Evolutionary conservation across 345 rosid species (phyloP), one percentile per base, ranked within the genome.

Genomic region (Camelina sativa): DNA sequence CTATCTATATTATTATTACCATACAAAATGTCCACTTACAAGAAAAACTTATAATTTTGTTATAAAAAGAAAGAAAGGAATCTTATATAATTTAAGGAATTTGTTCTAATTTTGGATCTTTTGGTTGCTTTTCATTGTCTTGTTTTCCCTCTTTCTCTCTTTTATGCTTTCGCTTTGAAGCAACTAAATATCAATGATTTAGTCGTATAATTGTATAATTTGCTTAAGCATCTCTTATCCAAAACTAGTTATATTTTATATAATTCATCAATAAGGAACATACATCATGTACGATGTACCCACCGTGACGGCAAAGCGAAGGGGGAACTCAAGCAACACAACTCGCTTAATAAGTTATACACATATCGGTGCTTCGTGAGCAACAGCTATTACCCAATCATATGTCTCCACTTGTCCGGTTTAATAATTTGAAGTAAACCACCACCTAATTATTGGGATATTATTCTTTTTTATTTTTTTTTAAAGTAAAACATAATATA

Each of bases 371-470:
- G 75, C 47, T 63, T 46, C 71, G 8, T 17, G 15, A 57, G 76
- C 17, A 63, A 48, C 76, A 71, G 67, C 72, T 56, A 56, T 2
- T 44, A 32, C 8, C 58, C 12, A 72, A 28, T 52, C 71, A 74
- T 6, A 43, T 15, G 4, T 15, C 11, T 52, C 55, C 74, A 43
- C 55, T 50, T 69, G 65, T 25, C 75, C 75, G 62, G 50, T 71
- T 38, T 48, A 47, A 56, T 40, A 37, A 75, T 68, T 51, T 55
- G 50, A 44, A 71, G 11, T n/a, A 47, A 65, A 48, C 80, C 67
- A 65, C 66, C 62, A 65, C 66, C 62, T 71, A 64, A 77, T 77
- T 38, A 77, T 77, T 23, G 47, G 22, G 63, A 30, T 53, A 62
- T 68, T n/a, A 41, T 68, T 12, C 16, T 61, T 23, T 8, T 16